These are phyloP conservation scores for Plasmodium fragile DNA, from an alignment of 169 alveolate species.

Conservation along the genomic window DNA sequence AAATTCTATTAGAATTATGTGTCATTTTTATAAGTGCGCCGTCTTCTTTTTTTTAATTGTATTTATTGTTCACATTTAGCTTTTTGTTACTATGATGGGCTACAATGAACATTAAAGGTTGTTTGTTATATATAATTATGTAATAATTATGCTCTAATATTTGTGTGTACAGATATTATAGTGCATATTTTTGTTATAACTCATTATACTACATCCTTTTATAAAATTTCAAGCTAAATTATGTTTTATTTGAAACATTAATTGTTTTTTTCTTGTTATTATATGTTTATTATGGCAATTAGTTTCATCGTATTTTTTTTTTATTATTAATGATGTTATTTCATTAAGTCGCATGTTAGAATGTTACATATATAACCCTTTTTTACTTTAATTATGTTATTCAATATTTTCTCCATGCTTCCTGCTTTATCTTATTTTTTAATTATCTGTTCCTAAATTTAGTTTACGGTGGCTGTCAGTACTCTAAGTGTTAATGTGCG, in stretches of 20 bases:
- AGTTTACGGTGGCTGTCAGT: neutral
- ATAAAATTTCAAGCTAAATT: neutral
- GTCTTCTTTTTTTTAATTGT: neutral
- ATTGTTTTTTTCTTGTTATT: neutral
- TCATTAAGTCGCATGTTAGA: neutral
- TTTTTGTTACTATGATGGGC: neutral
- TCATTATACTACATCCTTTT: neutral
- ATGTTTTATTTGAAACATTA: neutral
- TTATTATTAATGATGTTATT: neutral
- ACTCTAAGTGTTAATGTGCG: neutral
- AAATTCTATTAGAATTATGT: neutral
- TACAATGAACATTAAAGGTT: neutral
- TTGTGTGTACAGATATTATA: neutral
- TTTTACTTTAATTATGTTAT: neutral
- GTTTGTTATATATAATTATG: neutral
- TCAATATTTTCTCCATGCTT: neutral
- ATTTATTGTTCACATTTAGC: neutral
- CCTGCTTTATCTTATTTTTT: neutral
- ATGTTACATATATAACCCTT: neutral
- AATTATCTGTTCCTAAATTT: neutral
- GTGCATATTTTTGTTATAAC: neutral
- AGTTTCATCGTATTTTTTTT: neutral
- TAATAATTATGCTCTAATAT: neutral
- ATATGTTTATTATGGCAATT: neutral
- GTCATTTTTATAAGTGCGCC: neutral